Evolutionary conservation across 805 yeast species (phyloP).

Genomic region (Blastobotrys terrestris): DNA sequence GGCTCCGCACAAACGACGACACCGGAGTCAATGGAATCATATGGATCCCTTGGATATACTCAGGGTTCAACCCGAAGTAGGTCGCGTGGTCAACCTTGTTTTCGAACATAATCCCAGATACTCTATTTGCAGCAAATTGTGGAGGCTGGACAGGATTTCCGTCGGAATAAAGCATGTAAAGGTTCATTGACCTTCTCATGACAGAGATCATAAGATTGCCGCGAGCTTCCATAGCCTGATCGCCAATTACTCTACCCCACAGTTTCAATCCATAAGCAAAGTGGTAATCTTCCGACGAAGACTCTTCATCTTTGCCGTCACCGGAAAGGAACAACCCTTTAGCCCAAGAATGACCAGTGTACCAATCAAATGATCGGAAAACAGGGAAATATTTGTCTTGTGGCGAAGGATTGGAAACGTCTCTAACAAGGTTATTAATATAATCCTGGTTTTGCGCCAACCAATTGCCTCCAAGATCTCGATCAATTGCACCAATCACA

Average conservation of each 20-base stretch:
- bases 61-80: conserved; percentile 54
- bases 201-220: conserved; percentile 56
- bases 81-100: conserved; percentile 70
- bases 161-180: conserved; percentile 46
- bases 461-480: conserved; percentile 47
- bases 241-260: conserved; percentile 59
- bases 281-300: conserved; percentile 65
- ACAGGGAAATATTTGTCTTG: conserved; percentile 55
- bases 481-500: conserved; percentile 61
- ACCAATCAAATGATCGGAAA: conserved; percentile 65
- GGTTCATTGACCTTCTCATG: conserved; percentile 47
- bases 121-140: conserved; percentile 49
- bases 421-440: conserved; percentile 58
- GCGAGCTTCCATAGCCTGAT: conserved; percentile 45
- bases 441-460: conserved; percentile 42
- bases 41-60: conserved; percentile 72
- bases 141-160: conserved; percentile 48
- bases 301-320: conserved; percentile 69
- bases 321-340: conserved; percentile 55
- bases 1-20: conserved; percentile 49
- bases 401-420: conserved; percentile 55
- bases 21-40: conserved; percentile 68
- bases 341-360: conserved; percentile 70
- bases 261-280: conserved; percentile 62
- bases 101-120: conserved; percentile 64